Evolutionary conservation across 2,329 filamentous ascomycete genomes (phyloP).

Genomic region (Hirsutella thompsonii): DNA sequence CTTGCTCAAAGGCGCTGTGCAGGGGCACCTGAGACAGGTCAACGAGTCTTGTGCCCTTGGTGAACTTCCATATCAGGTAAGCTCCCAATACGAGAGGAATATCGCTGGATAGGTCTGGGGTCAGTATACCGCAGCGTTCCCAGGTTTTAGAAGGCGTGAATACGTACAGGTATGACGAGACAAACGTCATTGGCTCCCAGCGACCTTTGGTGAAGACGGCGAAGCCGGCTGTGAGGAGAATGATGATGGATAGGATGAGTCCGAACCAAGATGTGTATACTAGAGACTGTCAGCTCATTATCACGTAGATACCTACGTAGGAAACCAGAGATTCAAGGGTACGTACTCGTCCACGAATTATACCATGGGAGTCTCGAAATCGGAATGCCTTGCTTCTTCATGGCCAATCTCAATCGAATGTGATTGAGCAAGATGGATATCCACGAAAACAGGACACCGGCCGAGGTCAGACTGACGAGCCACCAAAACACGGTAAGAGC

Average conservation of each 20-base stretch:
- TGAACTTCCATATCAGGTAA: conserved; percentile 52
- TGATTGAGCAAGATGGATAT: conserved; percentile 46
- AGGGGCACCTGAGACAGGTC: conserved; percentile 38
- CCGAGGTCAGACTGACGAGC: conserved; percentile 48
- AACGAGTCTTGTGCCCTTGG: conserved; percentile 46
- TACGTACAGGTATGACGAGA: conserved; percentile 49
- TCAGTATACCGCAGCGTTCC: no score
- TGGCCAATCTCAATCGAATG: conserved; percentile 39
- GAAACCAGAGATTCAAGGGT: no score
- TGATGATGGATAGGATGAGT: conserved; percentile 46
- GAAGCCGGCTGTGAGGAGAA: conserved; percentile 61
- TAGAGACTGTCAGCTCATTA: no score
- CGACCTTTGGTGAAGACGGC: conserved; percentile 45
- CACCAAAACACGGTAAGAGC: conserved; percentile 54
- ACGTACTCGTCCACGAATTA: conserved; percentile 47
- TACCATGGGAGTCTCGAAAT: conserved; percentile 43
- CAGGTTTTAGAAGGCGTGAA: no score
- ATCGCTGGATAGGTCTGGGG: conserved; percentile 29
- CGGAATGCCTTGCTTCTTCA: conserved; percentile 41
- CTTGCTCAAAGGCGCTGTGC: conserved; percentile 35
- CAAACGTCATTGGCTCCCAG: conserved; percentile 43
- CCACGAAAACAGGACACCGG: conserved; percentile 53
- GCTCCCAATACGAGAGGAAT: conserved; percentile 44
- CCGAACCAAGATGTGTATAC: conserved; percentile 48
- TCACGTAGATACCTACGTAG: no score